Evolutionary conservation across 1,284 basidiomycete species (phyloP).

Genomic region (Naganishia sp.): DNA sequence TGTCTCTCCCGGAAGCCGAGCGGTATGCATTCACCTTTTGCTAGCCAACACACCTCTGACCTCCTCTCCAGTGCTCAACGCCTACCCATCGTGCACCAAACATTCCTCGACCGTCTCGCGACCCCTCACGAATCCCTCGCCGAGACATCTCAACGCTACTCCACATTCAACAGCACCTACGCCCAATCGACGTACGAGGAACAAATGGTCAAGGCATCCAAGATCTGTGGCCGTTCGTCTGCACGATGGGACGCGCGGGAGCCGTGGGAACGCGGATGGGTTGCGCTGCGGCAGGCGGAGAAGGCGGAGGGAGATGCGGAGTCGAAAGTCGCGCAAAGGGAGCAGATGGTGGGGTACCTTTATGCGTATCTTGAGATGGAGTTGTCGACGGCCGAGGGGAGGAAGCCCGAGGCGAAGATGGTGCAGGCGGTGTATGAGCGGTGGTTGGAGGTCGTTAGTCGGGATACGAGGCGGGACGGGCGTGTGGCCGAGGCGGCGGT

Average conservation of each 20-base stretch:
- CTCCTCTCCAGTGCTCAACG: not conserved
- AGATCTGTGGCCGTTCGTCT: constrained; percentile 63
- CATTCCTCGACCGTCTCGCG: constrained; percentile 49
- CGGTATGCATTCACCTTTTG: not conserved
- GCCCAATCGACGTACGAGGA: constrained; percentile 72
- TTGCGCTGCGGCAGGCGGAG: constrained; percentile 49
- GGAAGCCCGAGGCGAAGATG: constrained; percentile 30
- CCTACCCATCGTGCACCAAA: constrained; percentile 41
- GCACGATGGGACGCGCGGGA: constrained; percentile 67
- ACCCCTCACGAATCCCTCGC: constrained; percentile 59
- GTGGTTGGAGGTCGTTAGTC: constrained; percentile 17
- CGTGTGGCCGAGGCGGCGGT: constrained; percentile 46
- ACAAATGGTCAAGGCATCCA: constrained; percentile 72
- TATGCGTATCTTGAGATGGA: constrained; percentile 33
- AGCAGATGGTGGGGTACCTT: constrained; percentile 28
- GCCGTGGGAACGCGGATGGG: constrained; percentile 56
- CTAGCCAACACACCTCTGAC: not conserved
- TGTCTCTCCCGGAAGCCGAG: constrained; percentile 13
- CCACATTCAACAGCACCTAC: constrained; percentile 77
- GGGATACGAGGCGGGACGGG: constrained; percentile 5
- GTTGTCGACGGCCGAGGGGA: constrained; percentile 9
- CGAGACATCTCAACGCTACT: constrained; percentile 78
- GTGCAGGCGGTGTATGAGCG: constrained; percentile 31
- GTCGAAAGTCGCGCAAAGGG: not conserved
- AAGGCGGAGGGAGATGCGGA: not conserved